Evolutionary conservation across 345 rosid genomes (phyloP).

Genomic region (Hirschfeldia incana): DNA sequence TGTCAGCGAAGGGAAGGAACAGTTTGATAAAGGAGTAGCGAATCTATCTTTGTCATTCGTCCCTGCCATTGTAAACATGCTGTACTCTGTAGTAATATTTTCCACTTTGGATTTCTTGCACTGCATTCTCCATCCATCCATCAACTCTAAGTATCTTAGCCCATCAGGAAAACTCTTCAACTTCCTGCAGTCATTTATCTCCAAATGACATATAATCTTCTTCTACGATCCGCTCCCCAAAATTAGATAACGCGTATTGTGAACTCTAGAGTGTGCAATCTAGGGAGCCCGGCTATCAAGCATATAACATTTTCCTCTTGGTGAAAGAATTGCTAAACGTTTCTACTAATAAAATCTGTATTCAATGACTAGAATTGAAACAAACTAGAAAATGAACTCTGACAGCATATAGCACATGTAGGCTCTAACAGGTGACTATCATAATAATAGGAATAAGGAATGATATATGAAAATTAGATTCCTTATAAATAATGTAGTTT

Average conservation of each 20-base stretch:
- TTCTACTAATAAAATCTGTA: not conserved
- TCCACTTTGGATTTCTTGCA: slow-evolving; percentile 21
- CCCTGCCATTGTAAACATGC: slow-evolving; percentile 6
- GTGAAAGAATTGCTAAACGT: slow-evolving; percentile 14
- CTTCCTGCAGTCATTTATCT: slow-evolving; percentile 29
- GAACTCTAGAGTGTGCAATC: slow-evolving; percentile 14
- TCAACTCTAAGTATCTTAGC: slow-evolving; percentile 5
- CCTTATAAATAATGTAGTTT: too few species aligned
- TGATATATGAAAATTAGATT: too few species aligned
- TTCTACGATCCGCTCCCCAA: slow-evolving; percentile 33
- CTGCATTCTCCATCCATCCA: slow-evolving; percentile 19
- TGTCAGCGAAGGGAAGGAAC: too few species aligned
- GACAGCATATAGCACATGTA: not conserved
- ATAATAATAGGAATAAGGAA: too few species aligned
- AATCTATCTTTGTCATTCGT: not conserved
- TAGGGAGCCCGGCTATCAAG: slow-evolving; percentile 23
- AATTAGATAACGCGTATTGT: not conserved
- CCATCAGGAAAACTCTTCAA: slow-evolving; percentile 26
- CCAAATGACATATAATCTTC: not conserved
- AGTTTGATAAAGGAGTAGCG: too few species aligned
- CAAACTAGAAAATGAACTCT: too few species aligned
- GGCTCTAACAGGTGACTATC: not conserved
- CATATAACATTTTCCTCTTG: slow-evolving; percentile 39
- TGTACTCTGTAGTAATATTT: slow-evolving; percentile 14
- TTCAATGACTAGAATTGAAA: not conserved